Conservation (phyloP, 2,329 filamentous ascomycete species). For the Ceratocystis eucalypticola region DNA sequence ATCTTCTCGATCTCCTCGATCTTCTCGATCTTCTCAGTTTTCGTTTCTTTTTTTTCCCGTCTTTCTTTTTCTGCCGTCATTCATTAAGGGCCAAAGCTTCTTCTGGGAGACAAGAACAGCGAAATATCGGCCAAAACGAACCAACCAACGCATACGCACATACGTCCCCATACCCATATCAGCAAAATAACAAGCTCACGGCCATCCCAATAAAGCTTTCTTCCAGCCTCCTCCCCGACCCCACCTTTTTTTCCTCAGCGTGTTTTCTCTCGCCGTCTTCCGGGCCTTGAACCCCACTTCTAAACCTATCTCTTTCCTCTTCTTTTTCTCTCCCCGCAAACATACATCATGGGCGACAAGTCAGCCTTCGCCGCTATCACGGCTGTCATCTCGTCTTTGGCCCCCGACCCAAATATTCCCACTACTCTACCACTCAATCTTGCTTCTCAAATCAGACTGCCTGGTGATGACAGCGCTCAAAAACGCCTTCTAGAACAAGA, state of each 20-base stretch:
- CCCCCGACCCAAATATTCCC: slow-evolving; percentile 31
- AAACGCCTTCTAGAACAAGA: slow-evolving; percentile 74
- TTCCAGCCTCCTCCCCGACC: neutral
- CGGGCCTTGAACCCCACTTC: neutral
- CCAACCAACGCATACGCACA: neutral
- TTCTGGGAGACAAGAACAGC: neutral
- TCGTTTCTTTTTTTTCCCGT: neutral
- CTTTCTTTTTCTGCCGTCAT: neutral
- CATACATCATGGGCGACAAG: slow-evolving; percentile 37
- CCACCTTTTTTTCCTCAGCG: neutral
- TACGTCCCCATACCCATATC: neutral
- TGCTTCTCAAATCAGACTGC: slow-evolving; percentile 50
- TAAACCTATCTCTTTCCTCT: neutral
- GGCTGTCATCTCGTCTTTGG: slow-evolving; percentile 41
- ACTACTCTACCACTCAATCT: slow-evolving; percentile 30
- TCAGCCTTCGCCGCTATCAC: slow-evolving; percentile 40
- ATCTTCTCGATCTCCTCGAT: too few species aligned
- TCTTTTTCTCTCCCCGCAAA: neutral
- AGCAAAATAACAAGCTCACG: neutral
- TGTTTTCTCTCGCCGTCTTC: neutral
- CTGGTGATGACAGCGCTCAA: slow-evolving; percentile 59
- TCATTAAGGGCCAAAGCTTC: slow-evolving; percentile 1
- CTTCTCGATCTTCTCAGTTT: too few species aligned
- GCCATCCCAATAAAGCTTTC: neutral
- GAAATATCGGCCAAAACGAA: neutral